Percentiles rank a stretch among this genome's conserved stretches.
phyloP scores from a whole-genome alignment of 208 protist genomes.

The Leishmania aethiopica region DNA sequence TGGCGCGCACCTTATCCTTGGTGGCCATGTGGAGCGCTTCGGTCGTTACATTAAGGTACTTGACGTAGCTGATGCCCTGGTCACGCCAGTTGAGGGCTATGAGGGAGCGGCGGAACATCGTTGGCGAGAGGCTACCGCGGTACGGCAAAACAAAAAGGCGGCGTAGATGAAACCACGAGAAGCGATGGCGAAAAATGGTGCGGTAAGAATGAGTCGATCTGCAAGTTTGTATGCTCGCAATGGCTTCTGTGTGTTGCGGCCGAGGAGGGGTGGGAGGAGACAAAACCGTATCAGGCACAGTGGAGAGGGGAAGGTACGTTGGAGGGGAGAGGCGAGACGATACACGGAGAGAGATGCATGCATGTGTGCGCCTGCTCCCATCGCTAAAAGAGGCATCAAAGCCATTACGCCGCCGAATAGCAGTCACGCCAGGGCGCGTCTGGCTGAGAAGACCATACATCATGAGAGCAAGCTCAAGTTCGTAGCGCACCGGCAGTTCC shows the following conservation, averaged over 20 bases:
- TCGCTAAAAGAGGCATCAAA: background rate
- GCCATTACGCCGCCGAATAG: background rate
- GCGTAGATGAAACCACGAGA: background rate
- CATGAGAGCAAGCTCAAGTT: background rate
- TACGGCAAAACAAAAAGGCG: conserved; percentile 1
- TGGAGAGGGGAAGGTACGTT: conserved; percentile 9
- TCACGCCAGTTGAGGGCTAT: conserved; percentile 77
- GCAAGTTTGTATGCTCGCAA: background rate
- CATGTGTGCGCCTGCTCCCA: background rate
- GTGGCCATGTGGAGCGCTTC: conserved; percentile 84
- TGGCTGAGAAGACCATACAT: background rate
- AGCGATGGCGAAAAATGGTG: conserved; percentile 7
- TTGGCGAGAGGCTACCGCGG: background rate
- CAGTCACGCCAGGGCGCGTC: background rate
- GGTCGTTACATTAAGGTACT: conserved; percentile 91
- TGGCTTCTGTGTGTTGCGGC: background rate
- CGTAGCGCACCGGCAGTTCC: background rate
- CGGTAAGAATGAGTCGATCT: background rate
- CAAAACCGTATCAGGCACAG: background rate
- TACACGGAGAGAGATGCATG: background rate
- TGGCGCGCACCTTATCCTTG: conserved; percentile 60
- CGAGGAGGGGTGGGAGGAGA: background rate
- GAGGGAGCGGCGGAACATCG: conserved; percentile 69
- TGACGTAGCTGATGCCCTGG: conserved; percentile 90
- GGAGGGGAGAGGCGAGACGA: background rate